Evolutionary conservation across 140 eudicot genomes (phyloP), one percentile per base, ranked within the genome.

Genomic region (Flaveria floridana): DNA sequence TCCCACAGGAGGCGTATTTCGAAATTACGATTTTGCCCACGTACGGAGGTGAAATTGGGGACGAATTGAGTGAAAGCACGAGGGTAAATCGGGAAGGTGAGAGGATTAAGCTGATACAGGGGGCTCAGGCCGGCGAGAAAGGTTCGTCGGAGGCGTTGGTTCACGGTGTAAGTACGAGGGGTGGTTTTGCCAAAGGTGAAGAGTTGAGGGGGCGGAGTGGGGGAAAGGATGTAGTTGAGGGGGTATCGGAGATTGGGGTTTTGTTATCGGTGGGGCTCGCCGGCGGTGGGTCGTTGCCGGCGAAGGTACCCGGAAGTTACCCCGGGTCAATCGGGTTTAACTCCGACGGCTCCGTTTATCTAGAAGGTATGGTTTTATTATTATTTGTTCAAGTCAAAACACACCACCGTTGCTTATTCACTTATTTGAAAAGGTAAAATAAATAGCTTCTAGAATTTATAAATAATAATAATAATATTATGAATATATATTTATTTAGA

Each of bases 1-100:
- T 95, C 52, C 99, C 99, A 0, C 96, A 89, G 68, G 99, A 95
- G 57, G 95, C 99, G 8, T 94, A 88, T 73, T 90, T 94, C 25
- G 99, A 94, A 75, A 82, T 90, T 18, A 90, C 88, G 34, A 79
- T 93, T 68, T 64, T 93, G 86, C 42, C 84, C 37, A 47, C 15
- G 0, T n/a, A 30, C 23, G 88, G 41, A 2, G 73, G 55, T 37
- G 84, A 41, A 70, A n/a, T 3, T 58, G 65, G 30, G 18, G 30
- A 41, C 23, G 71, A 78, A 6, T 0, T 0, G 4, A 30, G 9
- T 46, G 62, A 55, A 1, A 81, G 65, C 7, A 25, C 7, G 20
- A 79, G 56, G 76, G 68, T 7, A 8, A 63, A 51, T 34, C 73
- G 51, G 55, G 91, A 88, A 50, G 88, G 86, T 5, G 96, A 87